Percentiles rank a stretch among this genome's conserved stretches.
phyloP scores from a whole-genome alignment of 1,139 yeast species.

The Taphrina deformans region DNA sequence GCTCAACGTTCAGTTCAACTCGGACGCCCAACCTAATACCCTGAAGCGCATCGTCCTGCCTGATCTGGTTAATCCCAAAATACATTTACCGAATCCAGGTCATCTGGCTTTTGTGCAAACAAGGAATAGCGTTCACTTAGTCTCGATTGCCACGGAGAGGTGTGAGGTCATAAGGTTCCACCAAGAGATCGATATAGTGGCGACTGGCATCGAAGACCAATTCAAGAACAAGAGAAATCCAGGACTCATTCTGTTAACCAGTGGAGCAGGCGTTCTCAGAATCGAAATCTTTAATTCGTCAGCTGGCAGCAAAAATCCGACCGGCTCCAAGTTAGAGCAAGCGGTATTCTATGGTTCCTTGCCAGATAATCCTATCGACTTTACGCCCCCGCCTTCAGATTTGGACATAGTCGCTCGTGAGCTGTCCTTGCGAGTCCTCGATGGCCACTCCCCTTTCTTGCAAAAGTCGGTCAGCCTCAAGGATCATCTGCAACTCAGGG shows the following conservation, averaged over 20 bases:
- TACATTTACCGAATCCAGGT: slow-evolving; percentile 57
- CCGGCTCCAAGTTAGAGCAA: slow-evolving; percentile 58
- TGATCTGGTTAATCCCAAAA: slow-evolving; percentile 57
- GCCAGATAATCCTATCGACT: slow-evolving; percentile 55
- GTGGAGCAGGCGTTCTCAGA: slow-evolving; percentile 62
- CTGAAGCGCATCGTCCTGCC: slow-evolving; percentile 58
- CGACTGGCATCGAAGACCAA: slow-evolving; percentile 55
- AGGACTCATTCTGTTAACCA: slow-evolving; percentile 59
- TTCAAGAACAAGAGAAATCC: slow-evolving; percentile 44
- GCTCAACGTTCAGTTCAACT: slow-evolving; percentile 2
- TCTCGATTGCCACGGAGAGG: slow-evolving; percentile 56
- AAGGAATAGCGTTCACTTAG: neutral
- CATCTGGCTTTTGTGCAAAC: slow-evolving; percentile 69
- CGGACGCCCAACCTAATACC: slow-evolving; percentile 47
- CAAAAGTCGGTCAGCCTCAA: slow-evolving; percentile 52
- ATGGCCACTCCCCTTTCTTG: slow-evolving; percentile 52
- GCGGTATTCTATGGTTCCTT: slow-evolving; percentile 62
- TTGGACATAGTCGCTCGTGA: slow-evolving; percentile 29
- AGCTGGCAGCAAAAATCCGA: slow-evolving; percentile 38
- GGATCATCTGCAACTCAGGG: slow-evolving; percentile 52
- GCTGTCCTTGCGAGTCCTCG: slow-evolving; percentile 58
- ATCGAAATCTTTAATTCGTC: slow-evolving; percentile 53
- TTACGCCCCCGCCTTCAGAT: slow-evolving; percentile 42
- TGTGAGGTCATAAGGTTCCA: slow-evolving; percentile 62
- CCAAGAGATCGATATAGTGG: slow-evolving; percentile 54